phyloP scores from a whole-genome alignment of 192 early-diverging fungal species.

The Diversispora epigaea region DNA sequence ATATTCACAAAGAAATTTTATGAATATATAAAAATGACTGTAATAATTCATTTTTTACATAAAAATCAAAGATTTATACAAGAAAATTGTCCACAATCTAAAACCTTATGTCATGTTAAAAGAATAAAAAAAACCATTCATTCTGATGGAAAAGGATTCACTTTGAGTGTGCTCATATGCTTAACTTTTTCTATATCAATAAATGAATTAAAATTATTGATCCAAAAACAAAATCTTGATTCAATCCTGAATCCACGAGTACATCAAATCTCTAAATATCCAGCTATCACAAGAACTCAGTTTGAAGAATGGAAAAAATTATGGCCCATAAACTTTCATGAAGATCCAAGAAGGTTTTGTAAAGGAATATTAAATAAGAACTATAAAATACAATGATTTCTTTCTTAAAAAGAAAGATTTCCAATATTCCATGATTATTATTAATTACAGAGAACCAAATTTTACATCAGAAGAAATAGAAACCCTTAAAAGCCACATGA shows the following conservation, averaged over 20 bases:
- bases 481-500: constrained; percentile 42
- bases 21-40: not conserved
- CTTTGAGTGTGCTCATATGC: constrained; percentile 43
- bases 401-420: not conserved
- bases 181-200: constrained; percentile 32
- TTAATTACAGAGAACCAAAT: constrained; percentile 38
- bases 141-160: constrained; percentile 21
- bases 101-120: constrained; percentile 49
- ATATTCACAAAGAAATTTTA: not conserved
- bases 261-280: constrained; percentile 55
- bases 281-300: constrained; percentile 68
- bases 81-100: constrained; percentile 40
- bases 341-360: constrained; percentile 45
- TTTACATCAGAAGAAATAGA: constrained; percentile 45
- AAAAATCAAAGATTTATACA: constrained; percentile 46
- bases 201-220: constrained; percentile 30
- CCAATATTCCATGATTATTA: not conserved
- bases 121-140: constrained; percentile 39
- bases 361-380: not conserved
- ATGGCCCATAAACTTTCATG: constrained; percentile 84
- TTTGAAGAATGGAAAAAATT: constrained; percentile 73
- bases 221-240: constrained; percentile 35
- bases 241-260: constrained; percentile 35
- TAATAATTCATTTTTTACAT: not conserved
- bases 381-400: too few relatives aligned